Percentiles rank a stretch among this genome's conserved stretches.
These are phyloP conservation scores for Eucalyptus sp. DNA, from an alignment of 345 rosid species.

Conservation along the genomic window DNA sequence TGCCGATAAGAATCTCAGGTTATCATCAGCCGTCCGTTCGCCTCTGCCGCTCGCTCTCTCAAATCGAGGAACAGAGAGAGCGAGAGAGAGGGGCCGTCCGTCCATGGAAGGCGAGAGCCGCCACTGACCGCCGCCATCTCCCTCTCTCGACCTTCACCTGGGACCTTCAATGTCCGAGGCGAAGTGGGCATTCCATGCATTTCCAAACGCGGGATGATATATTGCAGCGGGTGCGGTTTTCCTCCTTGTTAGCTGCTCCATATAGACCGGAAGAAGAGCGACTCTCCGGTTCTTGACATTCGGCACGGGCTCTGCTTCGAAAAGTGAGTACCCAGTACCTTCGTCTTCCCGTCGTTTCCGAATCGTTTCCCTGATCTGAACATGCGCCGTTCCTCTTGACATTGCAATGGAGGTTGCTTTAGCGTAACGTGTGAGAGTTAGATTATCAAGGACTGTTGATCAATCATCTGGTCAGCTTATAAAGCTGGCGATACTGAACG, in stretches of 20 bases:
- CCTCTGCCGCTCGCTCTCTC: neutral
- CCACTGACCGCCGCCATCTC: neutral
- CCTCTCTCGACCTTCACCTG: neutral
- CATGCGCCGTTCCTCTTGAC: neutral
- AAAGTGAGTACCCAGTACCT: neutral
- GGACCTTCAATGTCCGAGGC: neutral
- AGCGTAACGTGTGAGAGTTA: neutral
- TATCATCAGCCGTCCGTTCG: neutral
- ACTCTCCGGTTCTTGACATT: neutral
- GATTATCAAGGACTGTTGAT: neutral
- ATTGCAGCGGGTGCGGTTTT: neutral
- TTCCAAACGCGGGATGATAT: neutral
- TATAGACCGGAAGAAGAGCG: neutral
- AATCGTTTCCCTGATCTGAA: neutral
- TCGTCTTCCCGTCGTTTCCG: neutral
- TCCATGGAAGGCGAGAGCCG: neutral
- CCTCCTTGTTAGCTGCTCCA: neutral
- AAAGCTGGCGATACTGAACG: neutral
- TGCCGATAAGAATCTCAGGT: neutral
- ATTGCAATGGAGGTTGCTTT: neutral
- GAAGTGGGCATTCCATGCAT: neutral
- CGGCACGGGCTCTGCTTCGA: neutral
- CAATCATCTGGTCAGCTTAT: neutral
- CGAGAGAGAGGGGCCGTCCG: neutral
- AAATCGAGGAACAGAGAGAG: neutral